These are phyloP conservation scores for Cyclotella baltica DNA, from an alignment of 108 stramenopile genomes.

Conservation along the genomic window DNA sequence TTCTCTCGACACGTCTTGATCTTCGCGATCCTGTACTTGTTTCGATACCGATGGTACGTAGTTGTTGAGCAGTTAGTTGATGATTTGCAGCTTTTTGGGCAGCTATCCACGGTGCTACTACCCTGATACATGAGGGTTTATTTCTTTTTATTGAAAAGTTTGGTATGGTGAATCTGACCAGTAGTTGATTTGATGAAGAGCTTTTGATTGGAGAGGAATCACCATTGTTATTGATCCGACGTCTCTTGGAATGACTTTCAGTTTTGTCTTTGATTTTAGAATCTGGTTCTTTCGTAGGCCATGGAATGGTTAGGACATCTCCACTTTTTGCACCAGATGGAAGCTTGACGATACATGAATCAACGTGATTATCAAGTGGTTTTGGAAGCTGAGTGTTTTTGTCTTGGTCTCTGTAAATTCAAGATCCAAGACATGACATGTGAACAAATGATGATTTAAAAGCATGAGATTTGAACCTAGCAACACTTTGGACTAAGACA, in stretches of 20 bases:
- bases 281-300: conserved; percentile 25
- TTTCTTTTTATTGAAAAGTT: not conserved
- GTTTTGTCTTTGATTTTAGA: not conserved
- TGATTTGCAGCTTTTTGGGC: conserved; percentile 27
- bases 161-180: conserved; percentile 25
- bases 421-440: not conserved
- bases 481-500: too few relatives aligned
- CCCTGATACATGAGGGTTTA: conserved; percentile 11
- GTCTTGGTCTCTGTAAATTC: not conserved
- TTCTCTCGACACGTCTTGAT: conserved; percentile 12
- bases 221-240: not conserved
- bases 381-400: not conserved
- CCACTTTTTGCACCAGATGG: conserved; percentile 25
- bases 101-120: conserved; percentile 49
- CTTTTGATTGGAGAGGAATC: not conserved
- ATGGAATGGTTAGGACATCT: conserved; percentile 42
- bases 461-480: not conserved
- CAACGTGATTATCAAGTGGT: not conserved
- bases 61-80: conserved; percentile 32
- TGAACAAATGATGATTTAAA: not conserved
- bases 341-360: conserved; percentile 43
- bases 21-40: conserved; percentile 22
- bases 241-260: conserved; percentile 16
- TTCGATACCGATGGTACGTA: conserved; percentile 39
- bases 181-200: not conserved